A percentile compares a stretch with the other conserved stretches of the same genome.
Evolutionary conservation across 805 yeast species (phyloP).

Genomic region (Ogataea corticis): DNA sequence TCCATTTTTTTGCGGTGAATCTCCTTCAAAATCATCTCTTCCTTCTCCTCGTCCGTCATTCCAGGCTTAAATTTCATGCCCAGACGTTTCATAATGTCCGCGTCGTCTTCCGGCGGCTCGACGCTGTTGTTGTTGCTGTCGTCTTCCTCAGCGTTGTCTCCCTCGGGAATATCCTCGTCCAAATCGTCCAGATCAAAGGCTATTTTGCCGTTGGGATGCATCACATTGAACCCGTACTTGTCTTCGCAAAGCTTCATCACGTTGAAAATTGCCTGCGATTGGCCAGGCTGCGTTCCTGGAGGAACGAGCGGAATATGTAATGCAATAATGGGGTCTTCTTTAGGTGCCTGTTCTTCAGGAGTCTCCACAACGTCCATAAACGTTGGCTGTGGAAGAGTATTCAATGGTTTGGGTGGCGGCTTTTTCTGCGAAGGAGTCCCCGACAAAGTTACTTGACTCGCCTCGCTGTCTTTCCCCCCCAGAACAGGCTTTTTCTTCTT

Average conservation of each 20-base stretch:
- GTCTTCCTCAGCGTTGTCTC: constrained; percentile 15
- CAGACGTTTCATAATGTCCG: constrained; percentile 33
- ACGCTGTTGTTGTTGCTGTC: constrained; percentile 5
- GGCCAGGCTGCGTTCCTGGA: constrained; percentile 44
- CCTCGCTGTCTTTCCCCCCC: background rate
- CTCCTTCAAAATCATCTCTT: constrained; percentile 31
- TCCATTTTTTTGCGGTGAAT: constrained; percentile 41
- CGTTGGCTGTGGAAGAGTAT: constrained; percentile 19
- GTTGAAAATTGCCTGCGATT: constrained; percentile 66
- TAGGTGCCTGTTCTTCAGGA: background rate
- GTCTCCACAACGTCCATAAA: constrained; percentile 14
- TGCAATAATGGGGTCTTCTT: constrained; percentile 48
- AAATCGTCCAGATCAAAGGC: constrained; percentile 54
- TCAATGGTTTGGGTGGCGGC: constrained; percentile 10
- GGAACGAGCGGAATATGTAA: constrained; percentile 56
- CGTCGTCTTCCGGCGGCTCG: constrained; percentile 37
- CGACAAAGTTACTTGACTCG: background rate
- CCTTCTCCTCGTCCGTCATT: constrained; percentile 36
- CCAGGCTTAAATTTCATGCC: constrained; percentile 33
- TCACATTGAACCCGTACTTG: constrained; percentile 74
- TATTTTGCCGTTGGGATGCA: constrained; percentile 66
- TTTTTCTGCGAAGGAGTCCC: constrained; percentile 5
- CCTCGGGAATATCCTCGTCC: constrained; percentile 49
- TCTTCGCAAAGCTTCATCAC: constrained; percentile 76
- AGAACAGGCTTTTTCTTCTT: too few species aligned